Base-by-base conservation (phyloP, 2,329 filamentous ascomycete species). In the Ceratocystiopsis minuta region DNA sequence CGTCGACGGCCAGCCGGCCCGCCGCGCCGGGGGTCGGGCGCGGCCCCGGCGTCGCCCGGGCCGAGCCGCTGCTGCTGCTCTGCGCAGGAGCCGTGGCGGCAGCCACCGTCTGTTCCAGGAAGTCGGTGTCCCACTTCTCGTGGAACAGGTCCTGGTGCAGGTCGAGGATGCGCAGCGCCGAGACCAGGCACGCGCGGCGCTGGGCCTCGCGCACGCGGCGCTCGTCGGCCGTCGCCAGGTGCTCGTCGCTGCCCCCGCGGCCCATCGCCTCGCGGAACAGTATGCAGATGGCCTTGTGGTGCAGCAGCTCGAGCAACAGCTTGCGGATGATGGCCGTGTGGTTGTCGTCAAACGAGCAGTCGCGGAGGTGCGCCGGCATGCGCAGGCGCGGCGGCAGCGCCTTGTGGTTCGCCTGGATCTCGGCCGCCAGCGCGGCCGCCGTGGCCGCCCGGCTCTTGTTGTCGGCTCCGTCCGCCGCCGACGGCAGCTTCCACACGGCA, bases 221-320 rank as follows among this genome's bases (percentile, higher is more conserved):
- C 13, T 39, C 37, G 10, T 6, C 12, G 4, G 16, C 41, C 32
- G 28, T 40, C 3, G 50, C 36, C 10, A 38, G 37, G 1, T 52
- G 35, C 56, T 56, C 1, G 57, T 57, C 3, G 36, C 47, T 16
- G 16, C 16, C 20, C 2, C n/a, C 18, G 14, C 34, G 15, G 34
- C 34, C 34, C 16, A 74, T 55, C 49, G 68, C 69, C 5, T 63
- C 61, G 7, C 70, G 60, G 49, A 72, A 70, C n/a, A 75, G 55
- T n/a, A 75, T 65, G 48, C 68, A 72, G 3, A 66, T 60, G 44
- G 60, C 58, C 52, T 75, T 75, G 45, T 71, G 64, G 49, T 67
- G 68, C 24, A 74, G 52, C 6, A 66, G 53, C 10, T 61, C 61
- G 3, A 72, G 53, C 1, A 65, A 66, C 41, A 70, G 68, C 3